These are phyloP conservation scores for Pichia scutulata DNA, from an alignment of 805 yeast genomes.

Conservation along the genomic window DNA sequence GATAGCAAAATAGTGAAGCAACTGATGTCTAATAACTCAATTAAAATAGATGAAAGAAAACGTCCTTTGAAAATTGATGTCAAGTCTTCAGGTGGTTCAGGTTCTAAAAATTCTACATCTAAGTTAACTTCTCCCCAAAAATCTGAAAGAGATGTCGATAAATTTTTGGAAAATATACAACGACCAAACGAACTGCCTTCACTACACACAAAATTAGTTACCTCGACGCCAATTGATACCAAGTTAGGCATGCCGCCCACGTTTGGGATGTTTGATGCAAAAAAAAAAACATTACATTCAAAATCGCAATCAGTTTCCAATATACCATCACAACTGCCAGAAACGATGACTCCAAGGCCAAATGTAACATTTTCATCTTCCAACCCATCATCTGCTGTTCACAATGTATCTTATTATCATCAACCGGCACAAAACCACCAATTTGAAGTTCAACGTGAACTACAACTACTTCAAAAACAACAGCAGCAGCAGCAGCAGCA, in stretches of 20 bases:
- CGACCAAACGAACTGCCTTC: background rate
- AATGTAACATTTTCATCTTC: background rate
- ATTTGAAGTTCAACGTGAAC: conserved; percentile 9
- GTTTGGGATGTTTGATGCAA: conserved; percentile 10
- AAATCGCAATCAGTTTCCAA: conserved; percentile 2
- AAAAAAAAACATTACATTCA: background rate
- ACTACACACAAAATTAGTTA: too few relatives aligned
- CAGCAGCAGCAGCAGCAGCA: conserved; percentile 16
- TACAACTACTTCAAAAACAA: conserved; percentile 13
- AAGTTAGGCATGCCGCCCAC: conserved; percentile 11
- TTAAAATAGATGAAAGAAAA: background rate
- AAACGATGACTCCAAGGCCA: background rate
- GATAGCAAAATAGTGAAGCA: background rate
- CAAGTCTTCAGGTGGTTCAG: background rate
- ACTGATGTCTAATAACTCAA: conserved; percentile 12
- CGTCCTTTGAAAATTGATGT: background rate
- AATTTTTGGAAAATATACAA: background rate
- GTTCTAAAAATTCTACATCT: background rate
- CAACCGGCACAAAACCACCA: conserved; percentile 5
- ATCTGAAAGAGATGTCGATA: background rate
- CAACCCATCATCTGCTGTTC: background rate
- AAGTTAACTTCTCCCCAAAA: conserved; percentile 3
- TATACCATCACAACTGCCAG: background rate
- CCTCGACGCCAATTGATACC: background rate
- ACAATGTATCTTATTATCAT: background rate